These are phyloP conservation scores for Plectosphaerella sp. DNA, from an alignment of 2,329 filamentous ascomycete genomes.

Conservation along the genomic window DNA sequence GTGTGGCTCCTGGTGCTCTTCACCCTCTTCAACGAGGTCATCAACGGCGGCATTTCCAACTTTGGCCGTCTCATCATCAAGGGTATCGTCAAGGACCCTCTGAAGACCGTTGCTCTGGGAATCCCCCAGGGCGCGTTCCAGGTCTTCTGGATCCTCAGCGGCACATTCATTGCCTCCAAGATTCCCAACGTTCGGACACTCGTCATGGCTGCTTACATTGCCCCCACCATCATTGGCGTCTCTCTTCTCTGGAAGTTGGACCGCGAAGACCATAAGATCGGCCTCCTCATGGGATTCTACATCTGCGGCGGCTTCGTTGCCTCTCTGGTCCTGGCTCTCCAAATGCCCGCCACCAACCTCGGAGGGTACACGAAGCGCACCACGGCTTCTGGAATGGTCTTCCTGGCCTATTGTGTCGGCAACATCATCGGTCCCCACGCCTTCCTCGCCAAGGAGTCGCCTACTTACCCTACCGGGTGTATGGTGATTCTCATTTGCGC, in stretches of 20 bases:
- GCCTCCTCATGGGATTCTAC: conserved; percentile 48
- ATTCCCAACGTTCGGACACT: conserved; percentile 44
- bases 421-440: conserved; percentile 43
- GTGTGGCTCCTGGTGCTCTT: conserved; percentile 55
- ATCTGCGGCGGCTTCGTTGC: conserved; percentile 43
- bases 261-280: conserved; percentile 32
- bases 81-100: conserved; percentile 22
- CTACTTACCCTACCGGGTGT: conserved; percentile 45
- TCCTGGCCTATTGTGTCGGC: conserved; percentile 38
- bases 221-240: conserved; percentile 46
- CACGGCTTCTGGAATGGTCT: conserved; percentile 39
- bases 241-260: conserved; percentile 45
- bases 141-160: conserved; percentile 47
- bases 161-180: conserved; percentile 45
- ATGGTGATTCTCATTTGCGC: conserved; percentile 44
- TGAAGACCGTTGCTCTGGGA: conserved; percentile 44
- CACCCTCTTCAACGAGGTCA: conserved; percentile 32
- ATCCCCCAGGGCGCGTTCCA: conserved; percentile 52
- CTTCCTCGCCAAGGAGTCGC: conserved; percentile 38
- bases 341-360: conserved; percentile 43
- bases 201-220: conserved; percentile 46
- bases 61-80: conserved; percentile 22
- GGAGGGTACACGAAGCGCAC: conserved; percentile 44
- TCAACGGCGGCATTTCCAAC: conserved; percentile 45
- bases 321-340: conserved; percentile 47